Evolutionary conservation across 2,329 filamentous ascomycete genomes (phyloP).

Genomic region (Pseudonectria buxi): DNA sequence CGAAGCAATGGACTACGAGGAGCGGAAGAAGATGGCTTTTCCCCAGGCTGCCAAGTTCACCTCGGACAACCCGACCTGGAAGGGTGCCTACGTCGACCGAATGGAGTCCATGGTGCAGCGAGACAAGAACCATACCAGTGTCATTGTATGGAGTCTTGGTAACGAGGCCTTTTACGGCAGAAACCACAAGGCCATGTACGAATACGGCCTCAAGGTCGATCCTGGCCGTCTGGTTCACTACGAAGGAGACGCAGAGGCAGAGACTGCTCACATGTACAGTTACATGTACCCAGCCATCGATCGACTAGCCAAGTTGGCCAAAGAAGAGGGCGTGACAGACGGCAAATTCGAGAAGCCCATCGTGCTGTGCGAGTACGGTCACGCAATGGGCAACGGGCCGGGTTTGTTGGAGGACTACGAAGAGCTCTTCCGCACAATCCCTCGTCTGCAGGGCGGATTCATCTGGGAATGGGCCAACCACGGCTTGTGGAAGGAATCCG

Average conservation of each 20-base stretch:
- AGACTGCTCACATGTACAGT: conserved; percentile 58
- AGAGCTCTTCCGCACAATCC: conserved; percentile 53
- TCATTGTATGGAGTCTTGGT: conserved; percentile 67
- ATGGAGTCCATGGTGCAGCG: conserved; percentile 57
- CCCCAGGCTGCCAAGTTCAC: conserved; percentile 50
- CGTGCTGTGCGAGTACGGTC: conserved; percentile 50
- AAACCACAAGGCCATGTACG: conserved; percentile 63
- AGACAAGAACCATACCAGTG: conserved; percentile 64
- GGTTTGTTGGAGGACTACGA: conserved; percentile 64
- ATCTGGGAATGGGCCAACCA: conserved; percentile 64
- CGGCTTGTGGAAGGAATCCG: conserved; percentile 42
- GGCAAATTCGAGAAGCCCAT: conserved; percentile 50
- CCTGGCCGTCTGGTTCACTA: conserved; percentile 57
- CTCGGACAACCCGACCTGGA: conserved; percentile 55
- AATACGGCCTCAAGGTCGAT: conserved; percentile 53
- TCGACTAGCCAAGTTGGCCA: conserved; percentile 39
- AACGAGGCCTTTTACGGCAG: conserved; percentile 67
- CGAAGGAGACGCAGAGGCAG: conserved; percentile 55
- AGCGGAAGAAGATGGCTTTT: conserved; percentile 52
- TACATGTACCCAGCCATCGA: conserved; percentile 59
- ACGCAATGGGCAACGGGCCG: conserved; percentile 70
- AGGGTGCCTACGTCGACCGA: conserved; percentile 60
- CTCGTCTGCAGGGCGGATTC: conserved; percentile 58
- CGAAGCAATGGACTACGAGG: conserved; percentile 51
- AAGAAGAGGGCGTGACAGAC: conserved; percentile 36